Conservation (phyloP, 2,329 filamentous ascomycete species). For the Epichloe scottii region DNA sequence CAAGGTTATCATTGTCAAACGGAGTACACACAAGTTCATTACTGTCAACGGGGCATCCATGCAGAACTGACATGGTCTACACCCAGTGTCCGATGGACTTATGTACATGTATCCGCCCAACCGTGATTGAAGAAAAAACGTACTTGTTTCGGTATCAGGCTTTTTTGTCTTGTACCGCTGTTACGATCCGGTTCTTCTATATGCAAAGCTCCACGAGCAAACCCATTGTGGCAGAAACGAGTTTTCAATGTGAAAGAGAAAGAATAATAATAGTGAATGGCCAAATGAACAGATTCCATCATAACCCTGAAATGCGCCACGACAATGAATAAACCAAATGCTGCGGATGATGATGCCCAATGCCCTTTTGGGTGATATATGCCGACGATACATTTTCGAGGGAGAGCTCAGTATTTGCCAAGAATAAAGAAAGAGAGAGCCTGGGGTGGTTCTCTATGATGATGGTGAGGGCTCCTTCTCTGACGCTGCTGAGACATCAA, state of each 20-base stretch:
- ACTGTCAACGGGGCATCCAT: slow-evolving; percentile 9
- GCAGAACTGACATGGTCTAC: slow-evolving; percentile 5
- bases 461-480: not conserved
- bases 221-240: slow-evolving; percentile 11
- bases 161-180: slow-evolving; percentile 9
- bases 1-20: not conserved
- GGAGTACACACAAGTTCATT: not conserved
- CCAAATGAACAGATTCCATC: slow-evolving; percentile 1
- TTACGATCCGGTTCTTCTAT: slow-evolving; percentile 21
- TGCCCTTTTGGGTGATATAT: not conserved
- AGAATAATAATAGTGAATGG: slow-evolving; percentile 13
- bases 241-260: slow-evolving; percentile 13
- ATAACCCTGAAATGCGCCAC: slow-evolving; percentile 6
- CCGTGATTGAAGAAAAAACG: slow-evolving; percentile 8
- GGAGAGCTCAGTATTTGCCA: not conserved
- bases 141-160: slow-evolving; percentile 15
- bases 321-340: slow-evolving; percentile 9
- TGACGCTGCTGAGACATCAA: not conserved
- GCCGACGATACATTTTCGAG: not conserved
- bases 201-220: slow-evolving; percentile 19
- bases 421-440: too few species aligned
- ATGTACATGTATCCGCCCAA: slow-evolving; percentile 16
- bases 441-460: too few species aligned
- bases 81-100: slow-evolving; percentile 16
- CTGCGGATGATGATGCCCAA: slow-evolving; percentile 2